Conservation (phyloP, 768 basidiomycete genomes). For the Agaricus blazei region DNA sequence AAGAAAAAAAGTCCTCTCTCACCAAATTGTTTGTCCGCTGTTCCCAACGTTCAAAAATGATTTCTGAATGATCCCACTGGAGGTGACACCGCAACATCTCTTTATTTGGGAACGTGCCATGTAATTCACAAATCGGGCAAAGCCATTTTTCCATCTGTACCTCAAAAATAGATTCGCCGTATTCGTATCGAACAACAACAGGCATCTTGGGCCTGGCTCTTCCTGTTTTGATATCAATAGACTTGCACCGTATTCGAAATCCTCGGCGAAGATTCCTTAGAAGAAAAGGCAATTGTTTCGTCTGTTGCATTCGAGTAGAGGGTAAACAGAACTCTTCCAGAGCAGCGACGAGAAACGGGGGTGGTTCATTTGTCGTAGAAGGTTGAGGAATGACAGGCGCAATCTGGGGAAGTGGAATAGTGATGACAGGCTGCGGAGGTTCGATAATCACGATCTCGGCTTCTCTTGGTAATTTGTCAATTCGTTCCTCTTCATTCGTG, state of each 20-base stretch:
- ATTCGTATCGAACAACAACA: constrained; percentile 5
- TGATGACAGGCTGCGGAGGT: constrained; percentile 14
- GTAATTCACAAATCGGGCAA: constrained; percentile 14
- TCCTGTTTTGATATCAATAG: constrained; percentile 7
- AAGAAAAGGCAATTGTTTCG: constrained; percentile 12
- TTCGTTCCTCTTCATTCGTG: not conserved
- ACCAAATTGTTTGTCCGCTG: constrained; percentile 9
- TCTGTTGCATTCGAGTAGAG: constrained; percentile 8
- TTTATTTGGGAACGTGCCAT: constrained; percentile 11
- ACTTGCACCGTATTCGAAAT: constrained; percentile 11
- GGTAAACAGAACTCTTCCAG: constrained; percentile 5
- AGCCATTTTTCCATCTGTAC: constrained; percentile 4
- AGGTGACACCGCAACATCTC: constrained; percentile 10
- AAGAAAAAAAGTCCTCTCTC: not conserved
- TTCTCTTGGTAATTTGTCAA: not conserved
- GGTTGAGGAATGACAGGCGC: not conserved
- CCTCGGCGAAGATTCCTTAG: constrained; percentile 11
- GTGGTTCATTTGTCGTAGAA: not conserved
- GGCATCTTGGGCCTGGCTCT: not conserved
- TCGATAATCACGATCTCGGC: constrained; percentile 11
- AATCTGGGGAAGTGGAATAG: constrained; percentile 16
- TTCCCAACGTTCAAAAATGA: constrained; percentile 12
- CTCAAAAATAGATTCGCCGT: constrained; percentile 1
- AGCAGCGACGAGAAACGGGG: constrained; percentile 1
- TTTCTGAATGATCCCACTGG: constrained; percentile 12